Percentiles rank a stretch among this genome's conserved stretches.
Conservation (phyloP, 75 land plant genomes). For the Ceratopteris richardii region DNA sequence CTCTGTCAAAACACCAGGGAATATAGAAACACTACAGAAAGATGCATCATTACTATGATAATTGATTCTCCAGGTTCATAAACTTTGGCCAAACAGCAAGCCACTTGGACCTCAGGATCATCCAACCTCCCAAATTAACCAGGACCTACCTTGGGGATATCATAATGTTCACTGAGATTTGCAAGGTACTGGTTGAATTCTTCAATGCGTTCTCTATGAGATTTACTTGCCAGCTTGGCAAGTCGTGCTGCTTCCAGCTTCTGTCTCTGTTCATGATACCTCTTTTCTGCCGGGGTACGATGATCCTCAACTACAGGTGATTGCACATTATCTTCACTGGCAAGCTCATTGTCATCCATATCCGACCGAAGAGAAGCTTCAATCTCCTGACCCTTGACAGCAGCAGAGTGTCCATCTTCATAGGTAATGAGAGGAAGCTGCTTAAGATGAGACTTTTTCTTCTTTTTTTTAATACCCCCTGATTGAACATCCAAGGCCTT, state of each 20-base stretch:
- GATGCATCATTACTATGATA: too few relatives aligned
- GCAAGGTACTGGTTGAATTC: conserved; percentile 93
- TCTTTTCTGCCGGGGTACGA: conserved; percentile 84
- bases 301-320: conserved; percentile 35
- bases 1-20: too few relatives aligned
- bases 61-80: too few relatives aligned
- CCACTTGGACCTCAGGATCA: too few relatives aligned
- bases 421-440: background rate
- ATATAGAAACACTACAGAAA: too few relatives aligned
- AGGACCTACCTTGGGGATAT: conserved; percentile 96
- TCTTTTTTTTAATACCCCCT: conserved; percentile 70
- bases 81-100: too few relatives aligned
- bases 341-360: conserved; percentile 27
- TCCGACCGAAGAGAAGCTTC: background rate
- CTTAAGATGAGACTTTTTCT: conserved; percentile 29
- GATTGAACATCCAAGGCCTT: conserved; percentile 82
- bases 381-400: background rate
- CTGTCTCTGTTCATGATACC: conserved; percentile 67
- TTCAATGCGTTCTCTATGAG: conserved; percentile 79
- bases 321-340: conserved; percentile 30
- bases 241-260: conserved; percentile 46
- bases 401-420: background rate
- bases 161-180: conserved; percentile 93
- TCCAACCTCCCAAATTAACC: conserved; percentile 25
- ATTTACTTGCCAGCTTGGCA: conserved; percentile 68